These are phyloP conservation scores for Pneumocystis wakefieldiae DNA, from an alignment of 1,139 yeast species.

Conservation along the genomic window DNA sequence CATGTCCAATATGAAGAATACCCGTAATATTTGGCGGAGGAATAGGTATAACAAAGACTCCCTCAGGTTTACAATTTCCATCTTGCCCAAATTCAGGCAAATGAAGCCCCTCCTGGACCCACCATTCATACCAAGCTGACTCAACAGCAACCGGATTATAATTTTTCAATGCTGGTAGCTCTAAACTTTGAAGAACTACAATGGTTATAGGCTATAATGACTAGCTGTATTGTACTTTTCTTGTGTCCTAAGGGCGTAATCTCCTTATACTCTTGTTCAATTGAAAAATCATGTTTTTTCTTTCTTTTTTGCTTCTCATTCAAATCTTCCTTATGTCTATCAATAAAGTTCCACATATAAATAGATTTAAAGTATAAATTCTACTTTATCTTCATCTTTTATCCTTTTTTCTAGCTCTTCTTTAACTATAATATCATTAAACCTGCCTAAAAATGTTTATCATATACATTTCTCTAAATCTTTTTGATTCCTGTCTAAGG, in stretches of 20 bases:
- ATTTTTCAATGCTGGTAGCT: conserved; percentile 86
- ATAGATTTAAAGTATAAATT: conserved; percentile 85
- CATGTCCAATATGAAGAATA: conserved; percentile 97
- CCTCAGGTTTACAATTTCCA: conserved; percentile 68
- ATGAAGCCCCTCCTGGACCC: conserved; percentile 78
- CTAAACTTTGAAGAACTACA: conserved; percentile 51
- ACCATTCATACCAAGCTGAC: conserved; percentile 96
- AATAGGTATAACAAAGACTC: conserved; percentile 79
- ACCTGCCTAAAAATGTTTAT: not conserved
- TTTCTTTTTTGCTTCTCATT: conserved; percentile 75
- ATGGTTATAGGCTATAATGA: not conserved
- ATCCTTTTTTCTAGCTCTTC: conserved; percentile 25
- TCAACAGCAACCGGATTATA: conserved; percentile 87
- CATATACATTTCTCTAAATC: not conserved
- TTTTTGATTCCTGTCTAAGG: not conserved
- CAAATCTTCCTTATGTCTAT: conserved; percentile 94
- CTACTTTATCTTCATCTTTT: conserved; percentile 55
- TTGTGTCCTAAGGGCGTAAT: conserved; percentile 78
- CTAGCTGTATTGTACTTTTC: conserved; percentile 29
- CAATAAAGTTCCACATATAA: conserved; percentile 98
- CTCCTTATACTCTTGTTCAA: conserved; percentile 68
- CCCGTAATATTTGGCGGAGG: conserved; percentile 99
- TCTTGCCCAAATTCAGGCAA: conserved; percentile 68
- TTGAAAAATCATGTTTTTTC: conserved; percentile 89
- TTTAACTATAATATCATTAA: conserved; percentile 54